Evolutionary conservation across 257 asterid genomes (phyloP), one percentile per base, ranked within the genome.

Genomic region (Solanum corneliomulleri): DNA sequence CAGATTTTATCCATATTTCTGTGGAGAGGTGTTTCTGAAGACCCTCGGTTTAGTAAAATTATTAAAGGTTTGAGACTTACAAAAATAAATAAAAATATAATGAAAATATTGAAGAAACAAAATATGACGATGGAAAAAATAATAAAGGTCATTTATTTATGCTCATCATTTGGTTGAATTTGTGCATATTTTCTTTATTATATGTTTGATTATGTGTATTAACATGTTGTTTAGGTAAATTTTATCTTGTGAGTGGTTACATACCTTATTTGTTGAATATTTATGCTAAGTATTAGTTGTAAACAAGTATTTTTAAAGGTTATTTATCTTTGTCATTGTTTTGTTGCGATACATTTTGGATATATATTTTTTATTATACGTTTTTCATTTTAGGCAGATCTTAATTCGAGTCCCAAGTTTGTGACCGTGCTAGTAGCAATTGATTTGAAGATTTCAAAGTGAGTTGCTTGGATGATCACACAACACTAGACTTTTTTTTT

Each of bases 1-100:
- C 4, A 0, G 0, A 25, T 3, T 2, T 66, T 1, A 66, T 66
- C 4, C 9, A 0, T 66, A 66, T 5, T 0, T 1, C 8, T 25
- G 5, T 25, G 20, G 10, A 12, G 35, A 11, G 9, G 5, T 0
- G 1, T 66, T 5, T 66, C 1, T 14, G 2, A 66, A 25, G 20
- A 12, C 20, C 16, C 18, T 66, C 35, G 3, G 1, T 14, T 64
- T 66, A 66, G 2, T 66, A 25, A 11, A 66, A 66, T 5, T 1
- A 0, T 60, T n/a, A n/a, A 11, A 25, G 2, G 1, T 66, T 66
- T 66, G 4, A 25, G 4, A 66, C 14, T 7, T 25, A 66, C 2
- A 11, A 0, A 11, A 11, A 3, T 25, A 11, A 1, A 66, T 5
- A 66, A 66, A 29, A 18, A 11, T 62, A 25, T 25, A 35, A 6